Base-by-base conservation (phyloP, 1,139 yeast genomes). In the Arxiozyma slooffiae region DNA sequence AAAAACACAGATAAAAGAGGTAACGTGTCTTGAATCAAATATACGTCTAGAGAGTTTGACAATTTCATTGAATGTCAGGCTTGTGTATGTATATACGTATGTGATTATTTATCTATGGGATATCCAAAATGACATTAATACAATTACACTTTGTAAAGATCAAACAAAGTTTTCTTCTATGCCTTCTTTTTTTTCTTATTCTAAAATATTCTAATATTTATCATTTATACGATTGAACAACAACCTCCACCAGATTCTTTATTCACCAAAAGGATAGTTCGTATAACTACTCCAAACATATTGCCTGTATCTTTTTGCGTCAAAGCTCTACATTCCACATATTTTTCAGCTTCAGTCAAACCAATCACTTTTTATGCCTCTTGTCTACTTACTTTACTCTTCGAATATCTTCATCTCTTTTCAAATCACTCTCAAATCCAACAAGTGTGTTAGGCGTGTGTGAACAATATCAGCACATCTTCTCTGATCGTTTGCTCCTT, bases 261-360 rank as follows among this genome's bases (percentile, higher is more conserved):
- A 36, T 67, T 65, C 17, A 75, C 72, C 44, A 77, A 56, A 53
- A 85, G 70, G 63, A 89, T 82, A 1, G 82, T 77, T 59, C 94
- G 74, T 1, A 88, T 81, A 11, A 92, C 92, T 52, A 75, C 74
- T 66, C 84, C 94, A 64, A 85, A 83, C 7, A 84, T 85, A 62
- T 82, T 88, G 64, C 84, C 92, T 20, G 84, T 92, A 6, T 88
- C 89, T 63, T 83, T 89, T 5, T 92, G 92, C 1, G 89, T 82
- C 53, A 84, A 69, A 1, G 92, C 84, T 48, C 88, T 81, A 61
- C 90, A 82, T 58, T 84, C 90, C 62, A 84, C 68, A 63, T 82
- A 84, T 52, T 70, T 75, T 56, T 79, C 80, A 3, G 92, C 92
- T 2, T 86, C 87, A 41, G 84, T 81, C 49, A 76, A 74, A 53